A percentile compares a stretch with the other conserved stretches of the same genome.
Conservation (phyloP, 768 basidiomycete genomes). For the Paxillus involutus region DNA sequence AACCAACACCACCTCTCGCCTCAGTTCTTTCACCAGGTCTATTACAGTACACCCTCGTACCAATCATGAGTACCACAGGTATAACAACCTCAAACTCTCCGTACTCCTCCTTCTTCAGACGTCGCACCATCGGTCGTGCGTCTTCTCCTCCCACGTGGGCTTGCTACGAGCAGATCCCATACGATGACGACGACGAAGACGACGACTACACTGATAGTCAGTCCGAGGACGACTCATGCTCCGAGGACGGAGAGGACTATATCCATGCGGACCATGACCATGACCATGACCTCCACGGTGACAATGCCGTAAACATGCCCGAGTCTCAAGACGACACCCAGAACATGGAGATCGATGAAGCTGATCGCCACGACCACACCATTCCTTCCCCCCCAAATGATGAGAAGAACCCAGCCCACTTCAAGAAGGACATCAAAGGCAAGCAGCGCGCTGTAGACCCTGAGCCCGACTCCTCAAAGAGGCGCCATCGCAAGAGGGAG, state of each 20-base stretch:
- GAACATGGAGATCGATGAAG: conserved; percentile 57
- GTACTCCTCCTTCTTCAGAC: conserved; percentile 45
- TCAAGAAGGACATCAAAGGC: conserved; percentile 68
- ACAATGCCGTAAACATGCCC: conserved; percentile 18
- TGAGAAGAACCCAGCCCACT: conserved; percentile 38
- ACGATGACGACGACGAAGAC: conserved; percentile 61
- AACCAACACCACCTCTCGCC: background rate
- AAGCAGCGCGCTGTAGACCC: conserved; percentile 79
- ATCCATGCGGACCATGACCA: conserved; percentile 24
- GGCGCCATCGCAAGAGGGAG: conserved; percentile 52
- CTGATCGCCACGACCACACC: conserved; percentile 25
- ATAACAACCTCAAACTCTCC: conserved; percentile 25
- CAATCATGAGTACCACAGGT: conserved; percentile 24
- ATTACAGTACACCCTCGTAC: too few relatives aligned
- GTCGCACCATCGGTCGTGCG: conserved; percentile 75
- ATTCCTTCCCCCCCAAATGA: conserved; percentile 14
- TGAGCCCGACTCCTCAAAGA: conserved; percentile 51
- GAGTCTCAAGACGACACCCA: conserved; percentile 45
- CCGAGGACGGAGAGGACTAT: conserved; percentile 75
- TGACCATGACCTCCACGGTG: conserved; percentile 30
- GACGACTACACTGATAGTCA: conserved; percentile 58
- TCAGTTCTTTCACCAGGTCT: background rate
- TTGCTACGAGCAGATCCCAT: conserved; percentile 87
- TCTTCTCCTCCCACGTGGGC: conserved; percentile 87
- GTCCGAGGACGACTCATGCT: conserved; percentile 59